phyloP scores from a whole-genome alignment of 1,284 basidiomycete genomes.

The Rhodotorula sp. region DNA sequence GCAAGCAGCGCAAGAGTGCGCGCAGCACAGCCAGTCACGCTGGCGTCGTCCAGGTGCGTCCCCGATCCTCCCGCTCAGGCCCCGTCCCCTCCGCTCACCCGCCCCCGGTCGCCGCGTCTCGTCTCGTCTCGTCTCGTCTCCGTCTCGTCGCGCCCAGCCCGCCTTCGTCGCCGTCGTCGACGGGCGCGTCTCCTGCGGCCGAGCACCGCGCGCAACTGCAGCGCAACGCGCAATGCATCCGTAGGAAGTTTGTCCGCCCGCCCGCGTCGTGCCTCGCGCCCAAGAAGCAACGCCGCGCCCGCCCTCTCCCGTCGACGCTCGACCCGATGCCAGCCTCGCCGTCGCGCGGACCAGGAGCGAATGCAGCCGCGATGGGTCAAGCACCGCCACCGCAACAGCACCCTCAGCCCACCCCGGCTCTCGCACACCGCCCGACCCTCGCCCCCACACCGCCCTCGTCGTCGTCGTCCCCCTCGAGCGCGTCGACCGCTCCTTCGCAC shows the following conservation, averaged over 20 bases:
- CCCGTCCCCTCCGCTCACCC: neutral
- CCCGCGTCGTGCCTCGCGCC: constrained; percentile 10
- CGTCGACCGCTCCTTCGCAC: neutral
- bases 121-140: neutral
- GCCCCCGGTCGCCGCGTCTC: neutral
- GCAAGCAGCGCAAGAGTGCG: too few species aligned
- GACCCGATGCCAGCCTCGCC: neutral
- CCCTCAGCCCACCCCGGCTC: neutral
- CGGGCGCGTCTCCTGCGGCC: neutral
- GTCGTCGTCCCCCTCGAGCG: neutral
- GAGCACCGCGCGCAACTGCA: neutral
- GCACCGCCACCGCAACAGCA: too few species aligned
- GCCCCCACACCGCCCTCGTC: neutral
- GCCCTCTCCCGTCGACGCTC: neutral
- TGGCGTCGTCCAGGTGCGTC: too few species aligned
- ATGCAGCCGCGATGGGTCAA: too few species aligned
- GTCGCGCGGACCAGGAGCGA: too few species aligned
- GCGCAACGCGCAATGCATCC: constrained; percentile 6
- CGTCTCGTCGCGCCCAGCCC: neutral
- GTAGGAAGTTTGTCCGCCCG: constrained; percentile 7
- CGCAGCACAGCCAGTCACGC: too few species aligned
- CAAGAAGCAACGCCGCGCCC: neutral
- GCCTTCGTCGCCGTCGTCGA: neutral
- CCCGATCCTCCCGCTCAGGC: too few species aligned
- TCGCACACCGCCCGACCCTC: neutral